Evolutionary conservation across 2,329 filamentous ascomycete genomes (phyloP), one percentile per base, ranked within the genome.

Genomic region (Claviceps sp.): DNA sequence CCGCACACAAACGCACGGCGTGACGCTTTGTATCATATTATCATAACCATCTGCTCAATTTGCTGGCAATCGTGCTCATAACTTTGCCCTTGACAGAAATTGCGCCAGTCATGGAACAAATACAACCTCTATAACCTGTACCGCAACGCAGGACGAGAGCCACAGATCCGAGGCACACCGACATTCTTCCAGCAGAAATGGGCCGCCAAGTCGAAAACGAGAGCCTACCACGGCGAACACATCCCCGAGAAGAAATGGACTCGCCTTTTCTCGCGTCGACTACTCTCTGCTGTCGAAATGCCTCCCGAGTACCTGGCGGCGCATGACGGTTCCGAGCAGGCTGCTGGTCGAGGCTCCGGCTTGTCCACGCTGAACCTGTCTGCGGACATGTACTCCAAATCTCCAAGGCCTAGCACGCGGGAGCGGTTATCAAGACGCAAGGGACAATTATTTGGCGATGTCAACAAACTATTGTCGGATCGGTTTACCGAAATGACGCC

Each of bases 121-220:
- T 89, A 88, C 76, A 95, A 95, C 66, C 77, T 98, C 57, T 98
- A 87, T 80, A 96, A 96, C 71, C 72, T 98, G 58, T 71, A 74
- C 49, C 65, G 66, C 42, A 59, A 60, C 20, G 60, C 59, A 34
- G 67, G 66, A 16, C 58, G 58, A 47, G 66, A 63, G 59, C 55
- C 61, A 5, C 56, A 58, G 23, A 60, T 64, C 36, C 62, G 58
- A 20, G 61, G 64, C 16, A 59, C 59, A 49, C 69, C 71, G 55
- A 96, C 90, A 45, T 94, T 93, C 72, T 98, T 95, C 78, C 91
- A 97, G 76, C 91, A 97, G 71, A 98, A 98, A 84, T 98, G 91
- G 91, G 69, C 71, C 1, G 87, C 91, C 62, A 98, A 98, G 71
- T 82, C 89, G 22, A 68, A 83, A 57, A 80, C 88, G 43, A 83